Evolutionary conservation across 441 rosid genomes (phyloP), one percentile per base, ranked within the genome.

Genomic region (Pelargonium citronellum): DNA sequence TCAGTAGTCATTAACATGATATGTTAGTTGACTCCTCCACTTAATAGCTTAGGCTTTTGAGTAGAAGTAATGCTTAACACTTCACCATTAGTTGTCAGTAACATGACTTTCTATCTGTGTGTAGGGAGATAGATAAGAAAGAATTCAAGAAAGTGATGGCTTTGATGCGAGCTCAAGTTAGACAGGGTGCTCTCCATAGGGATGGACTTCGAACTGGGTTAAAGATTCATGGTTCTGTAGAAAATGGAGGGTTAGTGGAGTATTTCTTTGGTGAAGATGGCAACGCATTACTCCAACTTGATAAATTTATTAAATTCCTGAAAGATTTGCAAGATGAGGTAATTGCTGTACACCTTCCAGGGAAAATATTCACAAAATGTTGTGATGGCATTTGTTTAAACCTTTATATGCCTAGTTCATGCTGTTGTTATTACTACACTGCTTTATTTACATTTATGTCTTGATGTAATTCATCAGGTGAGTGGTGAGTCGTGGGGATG

Each of bases 111-210:
- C n/a, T 51, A 13, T 17, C 37, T 46, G 17, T 65, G 39, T 71
- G 15, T 77, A 95, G 99, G 83, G 96, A 91, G 84, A 90, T 95
- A 69, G 87, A 80, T 61, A 87, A 73, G 76, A 84, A 81, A 69
- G 97, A 91, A 85, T 89, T 92, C 76, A 92, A 90, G 89, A 87
- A 85, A 71, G 96, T 92, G 77, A 90, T 89, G 95, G 82, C 82
- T 57, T 83, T 91, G 81, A 93, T 93, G 97, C 84, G 98, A 74
- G 79, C 86, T 77, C 87, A 82, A 39, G 85, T 86, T 71, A 81
- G 97, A 69, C 97, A 91, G 83, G 97, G 97, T 68, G 80, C 83
- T 69, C 77, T 65, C 13, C 88, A 90, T 67, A 86, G 85, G 72
- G 86, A 87, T 72, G 97, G 97, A 20, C 82, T 62, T 72, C 88